Evolutionary conservation across 2,329 filamentous ascomycete genomes (phyloP), one percentile per base, ranked within the genome.

Genomic region (Fusarium sp.): DNA sequence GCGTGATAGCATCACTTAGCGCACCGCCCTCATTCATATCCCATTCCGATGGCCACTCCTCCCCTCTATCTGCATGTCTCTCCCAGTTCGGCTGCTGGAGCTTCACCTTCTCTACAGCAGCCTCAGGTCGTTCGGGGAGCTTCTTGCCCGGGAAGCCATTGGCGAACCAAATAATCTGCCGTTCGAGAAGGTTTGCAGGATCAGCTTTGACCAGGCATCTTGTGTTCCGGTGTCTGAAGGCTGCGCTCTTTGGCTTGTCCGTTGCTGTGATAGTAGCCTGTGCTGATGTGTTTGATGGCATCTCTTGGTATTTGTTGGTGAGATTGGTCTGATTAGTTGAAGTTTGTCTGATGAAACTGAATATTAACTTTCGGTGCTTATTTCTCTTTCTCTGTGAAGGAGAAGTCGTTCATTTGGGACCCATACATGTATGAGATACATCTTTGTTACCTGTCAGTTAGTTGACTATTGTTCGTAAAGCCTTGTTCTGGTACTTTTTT

Each of bases 101-200:
- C 21, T 54, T 54, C 6, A 21, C 52, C 21, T 30, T 54, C 10
- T 30, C 15, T 10, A 42, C 52, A 4, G 52, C 52, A 21, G 25
- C 19, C 33, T 40, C 25, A 2, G 40, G 52, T n/a, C 52, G 13
- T 7, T 40, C 25, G 10, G 25, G 25, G 5, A 54, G 52, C 10
- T 18, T 30, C 5, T 30, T 10, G 7, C 19, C 35, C 0, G 15
- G 35, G 7, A 40, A 54, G 2, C 23, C 4, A 10, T n/a, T 19
- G 6, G 35, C 35, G 3, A 54, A 42, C 33, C 25, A 42, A 13
- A 42, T 54, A 5, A 54, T 42, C 9, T 54, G 52, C 10, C 52
- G 25, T 42, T 42, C 35, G 0, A 38, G 35, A 23, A 42, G 21
- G 1, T 42, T 42, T 5, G 0, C 2, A n/a, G 21, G 15, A 3